Evolutionary conservation across 768 basidiomycete species (phyloP), one percentile per base, ranked within the genome.

Genomic region (Austroboletus festivus): DNA sequence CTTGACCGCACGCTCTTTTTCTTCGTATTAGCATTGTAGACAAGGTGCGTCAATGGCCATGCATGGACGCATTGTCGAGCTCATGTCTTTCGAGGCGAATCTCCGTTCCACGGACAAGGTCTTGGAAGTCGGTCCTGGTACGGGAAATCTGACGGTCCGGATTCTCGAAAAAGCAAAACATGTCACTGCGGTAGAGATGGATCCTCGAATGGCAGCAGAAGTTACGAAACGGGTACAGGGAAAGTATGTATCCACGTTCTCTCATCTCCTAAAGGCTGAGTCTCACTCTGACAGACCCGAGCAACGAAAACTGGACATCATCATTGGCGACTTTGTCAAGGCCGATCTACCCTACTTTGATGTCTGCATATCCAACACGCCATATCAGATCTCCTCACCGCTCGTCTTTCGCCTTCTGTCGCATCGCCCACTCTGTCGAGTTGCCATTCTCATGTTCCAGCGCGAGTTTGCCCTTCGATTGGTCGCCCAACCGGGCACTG

Each of bases 381-480:
- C 96, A 1, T 99, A 98, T 69, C 94, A 98, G 68, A 99, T 99
- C 59, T 98, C 96, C 2, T 98, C 96, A 1, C 91, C 94, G 5
- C 85, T 99, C 42, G 87, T 97, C 47, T 99, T 99, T 78, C 89
- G 91, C 51, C 81, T 99, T 28, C 83, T 98, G 42, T 98, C 96
- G 3, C 93, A 97, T 60, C 88, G 96, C 2, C 96, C 96, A 0
- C 75, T 97, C 38, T 92, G 89, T 65, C 91, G 95, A 21, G 82
- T 89, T 48, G 91, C 93, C 28, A 92, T 99, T 53, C 88, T 99
- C 72, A 99, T 99, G 96, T 99, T 99, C 74, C 96, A 99, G 71
- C 87, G 93, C 47, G 96, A 99, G 69, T 99, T 99, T 61, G 96
- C 96, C 0, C 76, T 94, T 52, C 86, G 96, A 2, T 80, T 99